phyloP scores from a whole-genome alignment of 768 basidiomycete genomes.

The Mycena filopes region DNA sequence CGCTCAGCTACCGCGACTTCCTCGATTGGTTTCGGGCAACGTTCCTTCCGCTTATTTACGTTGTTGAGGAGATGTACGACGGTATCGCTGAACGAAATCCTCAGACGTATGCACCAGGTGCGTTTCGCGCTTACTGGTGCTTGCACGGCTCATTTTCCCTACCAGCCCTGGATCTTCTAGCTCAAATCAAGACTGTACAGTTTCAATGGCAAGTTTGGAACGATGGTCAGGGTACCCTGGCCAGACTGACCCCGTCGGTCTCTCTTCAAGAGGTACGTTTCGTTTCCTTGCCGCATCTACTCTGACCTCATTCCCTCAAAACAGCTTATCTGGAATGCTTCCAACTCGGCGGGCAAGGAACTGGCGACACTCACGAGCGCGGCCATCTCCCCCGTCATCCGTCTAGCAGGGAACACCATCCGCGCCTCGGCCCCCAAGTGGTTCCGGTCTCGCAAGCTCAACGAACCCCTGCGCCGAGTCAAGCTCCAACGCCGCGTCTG shows the following conservation, averaged over 20 bases:
- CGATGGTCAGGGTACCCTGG: not conserved
- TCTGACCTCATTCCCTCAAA: not conserved
- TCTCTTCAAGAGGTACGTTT: constrained; percentile 13
- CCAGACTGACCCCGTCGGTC: not conserved
- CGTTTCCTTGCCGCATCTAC: not conserved
- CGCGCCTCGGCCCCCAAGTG: constrained; percentile 14
- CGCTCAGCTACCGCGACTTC: not conserved
- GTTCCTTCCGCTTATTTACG: constrained; percentile 8
- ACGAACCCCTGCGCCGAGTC: not conserved
- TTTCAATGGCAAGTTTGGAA: constrained; percentile 5
- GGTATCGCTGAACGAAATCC: not conserved
- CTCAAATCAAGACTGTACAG: constrained; percentile 9
- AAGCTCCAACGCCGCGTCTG: constrained; percentile 1
- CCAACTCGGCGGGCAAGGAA: constrained; percentile 1
- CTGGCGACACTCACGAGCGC: not conserved
- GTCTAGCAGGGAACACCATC: constrained; percentile 4
- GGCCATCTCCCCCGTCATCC: constrained; percentile 6
- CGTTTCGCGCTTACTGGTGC: not conserved
- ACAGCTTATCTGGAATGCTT: constrained; percentile 15
- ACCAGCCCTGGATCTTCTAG: constrained; percentile 14
- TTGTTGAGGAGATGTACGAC: constrained; percentile 1
- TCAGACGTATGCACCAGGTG: not conserved
- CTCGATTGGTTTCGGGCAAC: constrained; percentile 10
- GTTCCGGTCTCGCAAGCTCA: constrained; percentile 7
- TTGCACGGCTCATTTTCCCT: not conserved